These are phyloP conservation scores for Coniochaeta sp. DNA, from an alignment of 2,329 filamentous ascomycete genomes.

Conservation along the genomic window DNA sequence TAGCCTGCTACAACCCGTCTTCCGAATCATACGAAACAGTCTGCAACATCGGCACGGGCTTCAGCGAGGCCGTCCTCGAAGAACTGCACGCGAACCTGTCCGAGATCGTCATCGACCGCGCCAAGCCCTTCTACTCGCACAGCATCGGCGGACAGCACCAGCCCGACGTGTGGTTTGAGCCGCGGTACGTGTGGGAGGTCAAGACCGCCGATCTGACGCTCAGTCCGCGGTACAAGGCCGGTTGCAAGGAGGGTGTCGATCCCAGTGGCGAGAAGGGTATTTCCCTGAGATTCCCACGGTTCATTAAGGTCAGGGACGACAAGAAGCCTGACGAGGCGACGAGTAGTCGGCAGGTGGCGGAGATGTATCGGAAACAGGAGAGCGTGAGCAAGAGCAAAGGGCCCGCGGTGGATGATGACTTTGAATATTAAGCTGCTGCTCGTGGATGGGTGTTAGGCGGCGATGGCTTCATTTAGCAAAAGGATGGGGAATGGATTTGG, in stretches of 20 bases:
- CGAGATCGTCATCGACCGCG: conserved; percentile 72
- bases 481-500: too few relatives aligned
- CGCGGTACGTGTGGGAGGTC: conserved; percentile 92
- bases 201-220: conserved; percentile 94
- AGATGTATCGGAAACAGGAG: conserved; percentile 97
- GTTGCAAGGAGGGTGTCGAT: conserved; percentile 71
- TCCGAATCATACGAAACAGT: conserved; percentile 86
- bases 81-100: conserved; percentile 72
- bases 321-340: conserved; percentile 94
- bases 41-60: conserved; percentile 97
- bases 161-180: conserved; percentile 98
- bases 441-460: background rate
- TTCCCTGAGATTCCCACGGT: conserved; percentile 83
- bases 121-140: conserved; percentile 93
- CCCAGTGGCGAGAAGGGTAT: conserved; percentile 68
- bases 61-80: conserved; percentile 90
- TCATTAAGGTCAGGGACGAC: conserved; percentile 86
- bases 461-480: too few relatives aligned
- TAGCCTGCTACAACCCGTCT: conserved; percentile 83
- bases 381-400: conserved; percentile 81
- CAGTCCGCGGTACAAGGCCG: conserved; percentile 90
- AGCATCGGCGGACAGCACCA: conserved; percentile 81
- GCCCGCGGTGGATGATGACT: conserved; percentile 88
- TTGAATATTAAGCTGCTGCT: conserved; percentile 68
- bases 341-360: conserved; percentile 74